These are phyloP conservation scores for Phytophthora boehmeriae DNA, from an alignment of 352 stramenopile genomes.

Conservation along the genomic window DNA sequence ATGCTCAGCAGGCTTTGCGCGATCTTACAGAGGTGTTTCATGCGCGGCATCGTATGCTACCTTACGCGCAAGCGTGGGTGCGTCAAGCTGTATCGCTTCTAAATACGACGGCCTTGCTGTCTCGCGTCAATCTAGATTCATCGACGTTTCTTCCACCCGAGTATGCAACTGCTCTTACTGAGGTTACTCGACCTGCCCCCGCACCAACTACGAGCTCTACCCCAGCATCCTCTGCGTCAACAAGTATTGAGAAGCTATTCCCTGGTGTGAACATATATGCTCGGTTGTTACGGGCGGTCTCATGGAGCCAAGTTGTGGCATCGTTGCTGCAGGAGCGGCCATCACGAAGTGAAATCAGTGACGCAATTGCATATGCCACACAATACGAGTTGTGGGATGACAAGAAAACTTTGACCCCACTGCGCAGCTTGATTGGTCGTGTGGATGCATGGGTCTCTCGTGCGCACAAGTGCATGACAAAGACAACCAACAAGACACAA, in stretches of 20 bases:
- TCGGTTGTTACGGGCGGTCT: slow-evolving; percentile 66
- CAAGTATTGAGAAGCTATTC: slow-evolving; percentile 69
- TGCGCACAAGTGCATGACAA: slow-evolving; percentile 78
- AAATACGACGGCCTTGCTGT: slow-evolving; percentile 50
- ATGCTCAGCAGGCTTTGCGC: slow-evolving; percentile 56
- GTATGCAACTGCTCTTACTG: slow-evolving; percentile 48
- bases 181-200: slow-evolving; percentile 26
- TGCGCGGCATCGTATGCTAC: slow-evolving; percentile 66
- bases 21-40: slow-evolving; percentile 70
- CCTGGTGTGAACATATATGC: slow-evolving; percentile 69
- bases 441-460: slow-evolving; percentile 85
- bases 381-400: slow-evolving; percentile 71
- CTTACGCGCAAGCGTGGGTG: slow-evolving; percentile 65
- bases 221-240: background rate
- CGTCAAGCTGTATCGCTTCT: slow-evolving; percentile 53
- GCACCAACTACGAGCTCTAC: slow-evolving; percentile 8
- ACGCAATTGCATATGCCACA: slow-evolving; percentile 65
- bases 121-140: slow-evolving; percentile 34
- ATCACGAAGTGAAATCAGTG: slow-evolving; percentile 61
- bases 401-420: slow-evolving; percentile 68
- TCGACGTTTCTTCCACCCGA: slow-evolving; percentile 49
- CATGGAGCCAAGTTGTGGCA: slow-evolving; percentile 79
- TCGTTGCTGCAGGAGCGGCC: slow-evolving; percentile 79
- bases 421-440: slow-evolving; percentile 75
- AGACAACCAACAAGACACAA: slow-evolving; percentile 62